These are phyloP conservation scores for Colletotrichum eleusines DNA, from an alignment of 2,329 filamentous ascomycete species.

Conservation along the genomic window DNA sequence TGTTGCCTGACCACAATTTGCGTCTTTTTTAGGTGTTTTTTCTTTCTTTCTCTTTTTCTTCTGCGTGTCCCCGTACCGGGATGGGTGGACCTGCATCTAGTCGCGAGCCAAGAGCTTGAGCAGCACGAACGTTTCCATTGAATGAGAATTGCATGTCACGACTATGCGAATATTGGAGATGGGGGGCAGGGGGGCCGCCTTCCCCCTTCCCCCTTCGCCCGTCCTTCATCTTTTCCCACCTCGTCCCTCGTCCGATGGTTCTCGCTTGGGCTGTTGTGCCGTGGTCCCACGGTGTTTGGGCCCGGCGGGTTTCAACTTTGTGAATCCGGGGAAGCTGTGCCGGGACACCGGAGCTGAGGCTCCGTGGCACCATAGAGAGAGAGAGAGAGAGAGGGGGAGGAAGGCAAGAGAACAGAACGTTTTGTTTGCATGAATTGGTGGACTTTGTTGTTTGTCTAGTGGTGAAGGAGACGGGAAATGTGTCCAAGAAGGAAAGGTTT, in stretches of 20 bases:
- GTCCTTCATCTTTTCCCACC: too few relatives aligned
- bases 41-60: neutral
- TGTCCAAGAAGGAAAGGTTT: neutral
- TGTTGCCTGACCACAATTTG: slow-evolving; percentile 11
- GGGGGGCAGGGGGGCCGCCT: neutral
- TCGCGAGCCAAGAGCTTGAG: slow-evolving; percentile 17
- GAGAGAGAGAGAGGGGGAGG: too few relatives aligned
- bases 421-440: neutral
- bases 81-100: slow-evolving; percentile 9
- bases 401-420: too few relatives aligned
- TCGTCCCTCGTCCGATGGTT: slow-evolving; percentile 23
- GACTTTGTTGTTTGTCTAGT: neutral
- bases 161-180: neutral
- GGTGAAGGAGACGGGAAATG: slow-evolving; percentile 10
- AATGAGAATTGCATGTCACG: slow-evolving; percentile 10
- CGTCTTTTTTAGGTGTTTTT: neutral
- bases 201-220: neutral
- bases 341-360: slow-evolving; percentile 8
- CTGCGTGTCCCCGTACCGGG: slow-evolving; percentile 6
- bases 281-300: slow-evolving; percentile 30
- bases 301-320: slow-evolving; percentile 25
- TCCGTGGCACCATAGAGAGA: neutral
- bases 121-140: slow-evolving; percentile 10
- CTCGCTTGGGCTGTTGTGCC: slow-evolving; percentile 7
- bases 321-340: slow-evolving; percentile 11